A percentile compares a stretch with the other conserved stretches of the same genome.
Evolutionary conservation across 1,139 yeast species (phyloP).

Genomic region (Nakaseomyces bracarensis): DNA sequence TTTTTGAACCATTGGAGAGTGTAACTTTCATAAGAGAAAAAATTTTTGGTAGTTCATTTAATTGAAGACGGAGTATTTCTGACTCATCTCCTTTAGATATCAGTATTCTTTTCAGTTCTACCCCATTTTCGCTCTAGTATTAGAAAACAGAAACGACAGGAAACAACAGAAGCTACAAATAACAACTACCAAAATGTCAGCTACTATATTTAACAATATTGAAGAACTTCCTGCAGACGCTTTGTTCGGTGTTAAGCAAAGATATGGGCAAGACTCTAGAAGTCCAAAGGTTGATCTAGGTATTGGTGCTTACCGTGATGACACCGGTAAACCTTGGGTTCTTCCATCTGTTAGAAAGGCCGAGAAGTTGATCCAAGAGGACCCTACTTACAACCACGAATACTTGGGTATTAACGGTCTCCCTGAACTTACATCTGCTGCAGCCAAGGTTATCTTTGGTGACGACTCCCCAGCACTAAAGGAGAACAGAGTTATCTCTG

Average conservation of each 20-base stretch:
- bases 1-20: too few relatives aligned
- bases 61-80: too few relatives aligned
- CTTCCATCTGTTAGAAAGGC: conserved; percentile 75
- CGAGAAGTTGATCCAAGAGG: conserved; percentile 47
- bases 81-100: too few relatives aligned
- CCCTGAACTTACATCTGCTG: conserved; percentile 60
- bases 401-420: conserved; percentile 83
- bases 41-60: too few relatives aligned
- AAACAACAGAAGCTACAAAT: too few relatives aligned
- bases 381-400: conserved; percentile 77
- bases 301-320: conserved; percentile 94
- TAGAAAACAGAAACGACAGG: too few relatives aligned
- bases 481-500: conserved; percentile 55
- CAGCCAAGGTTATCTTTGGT: conserved; percentile 75
- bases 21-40: too few relatives aligned
- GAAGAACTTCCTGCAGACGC: conserved; percentile 69
- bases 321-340: conserved; percentile 88
- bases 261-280: conserved; percentile 58
- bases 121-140: too few relatives aligned
- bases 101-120: too few relatives aligned
- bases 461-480: conserved; percentile 46
- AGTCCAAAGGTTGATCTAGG: conserved; percentile 71
- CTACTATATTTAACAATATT: conserved; percentile 35
- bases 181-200: neutral
- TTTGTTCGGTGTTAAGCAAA: conserved; percentile 73